A percentile compares a stretch with the other conserved stretches of the same genome.
Evolutionary conservation across 108 stramenopile genomes (phyloP).

Genomic region (Nitzschia putrida): DNA sequence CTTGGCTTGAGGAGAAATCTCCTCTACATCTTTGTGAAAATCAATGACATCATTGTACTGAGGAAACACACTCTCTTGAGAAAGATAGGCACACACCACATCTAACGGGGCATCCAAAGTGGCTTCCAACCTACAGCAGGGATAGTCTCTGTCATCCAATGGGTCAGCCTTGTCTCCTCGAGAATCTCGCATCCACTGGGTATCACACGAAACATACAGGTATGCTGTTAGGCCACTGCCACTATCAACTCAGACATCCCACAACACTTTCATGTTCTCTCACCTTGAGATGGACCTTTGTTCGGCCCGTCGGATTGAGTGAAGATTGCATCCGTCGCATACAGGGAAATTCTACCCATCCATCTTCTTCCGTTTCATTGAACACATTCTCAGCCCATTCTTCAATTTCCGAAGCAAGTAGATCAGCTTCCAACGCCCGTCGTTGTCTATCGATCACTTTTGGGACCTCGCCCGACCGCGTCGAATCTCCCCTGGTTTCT

Average conservation of each 20-base stretch:
- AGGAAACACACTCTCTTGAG: slow-evolving; percentile 51
- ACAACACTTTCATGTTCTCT: background rate
- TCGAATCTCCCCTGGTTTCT: slow-evolving; percentile 10
- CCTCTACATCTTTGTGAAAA: slow-evolving; percentile 58
- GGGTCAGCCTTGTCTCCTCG: slow-evolving; percentile 49
- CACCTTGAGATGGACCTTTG: slow-evolving; percentile 68
- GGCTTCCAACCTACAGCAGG: slow-evolving; percentile 70
- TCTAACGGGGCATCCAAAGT: slow-evolving; percentile 84
- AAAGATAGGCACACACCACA: slow-evolving; percentile 73
- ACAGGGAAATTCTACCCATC: slow-evolving; percentile 75
- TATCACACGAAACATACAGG: no score
- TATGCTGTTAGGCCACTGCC: background rate
- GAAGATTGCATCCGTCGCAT: slow-evolving; percentile 60
- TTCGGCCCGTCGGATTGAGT: slow-evolving; percentile 61
- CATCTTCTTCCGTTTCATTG: slow-evolving; percentile 52
- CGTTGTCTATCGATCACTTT: slow-evolving; percentile 17
- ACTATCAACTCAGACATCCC: background rate
- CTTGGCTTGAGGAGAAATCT: slow-evolving; percentile 59
- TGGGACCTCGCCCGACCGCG: slow-evolving; percentile 17
- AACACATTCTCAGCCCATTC: slow-evolving; percentile 61
- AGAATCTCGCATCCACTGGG: slow-evolving; percentile 81
- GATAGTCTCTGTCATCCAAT: slow-evolving; percentile 61
- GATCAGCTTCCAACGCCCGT: slow-evolving; percentile 38
- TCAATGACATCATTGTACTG: slow-evolving; percentile 82
- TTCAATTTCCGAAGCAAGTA: slow-evolving; percentile 67